phyloP scores from a whole-genome alignment of 1,139 yeast genomes.

The Candida gigantensis region DNA sequence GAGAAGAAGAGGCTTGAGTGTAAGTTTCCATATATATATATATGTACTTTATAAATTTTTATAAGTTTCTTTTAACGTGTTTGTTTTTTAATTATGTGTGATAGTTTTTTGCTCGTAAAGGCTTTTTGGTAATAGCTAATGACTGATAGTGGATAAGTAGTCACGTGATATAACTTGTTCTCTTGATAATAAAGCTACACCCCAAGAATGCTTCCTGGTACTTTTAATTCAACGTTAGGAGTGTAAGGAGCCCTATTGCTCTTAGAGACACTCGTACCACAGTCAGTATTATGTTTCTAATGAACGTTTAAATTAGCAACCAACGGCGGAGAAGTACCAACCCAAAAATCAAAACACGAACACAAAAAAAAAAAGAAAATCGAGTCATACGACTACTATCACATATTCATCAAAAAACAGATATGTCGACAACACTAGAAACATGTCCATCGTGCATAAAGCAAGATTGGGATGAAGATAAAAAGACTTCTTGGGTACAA shows the following conservation, averaged over 20 bases:
- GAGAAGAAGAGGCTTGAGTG: slow-evolving; percentile 32
- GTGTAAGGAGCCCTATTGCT: no score
- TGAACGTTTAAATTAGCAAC: no score
- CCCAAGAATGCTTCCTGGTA: no score
- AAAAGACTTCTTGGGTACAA: slow-evolving; percentile 50
- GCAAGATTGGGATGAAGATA: slow-evolving; percentile 11
- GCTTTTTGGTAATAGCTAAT: no score
- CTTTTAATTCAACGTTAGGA: no score
- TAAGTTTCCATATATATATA: background rate
- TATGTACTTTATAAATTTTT: slow-evolving; percentile 1
- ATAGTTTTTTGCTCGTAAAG: background rate
- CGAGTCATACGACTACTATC: background rate
- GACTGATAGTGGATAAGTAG: no score
- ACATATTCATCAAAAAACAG: background rate
- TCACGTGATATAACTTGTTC: no score
- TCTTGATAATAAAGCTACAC: no score
- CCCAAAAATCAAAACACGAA: no score
- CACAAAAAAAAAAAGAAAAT: background rate
- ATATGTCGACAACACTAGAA: slow-evolving; percentile 16
- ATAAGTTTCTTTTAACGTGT: background rate
- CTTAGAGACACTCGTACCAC: no score
- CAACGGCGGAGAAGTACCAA: no score
- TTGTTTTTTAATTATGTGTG: slow-evolving; percentile 1
- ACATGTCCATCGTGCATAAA: slow-evolving; percentile 23
- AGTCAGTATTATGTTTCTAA: no score